Conservation (phyloP, 257 asterid species). For the Paulownia fortunei region DNA sequence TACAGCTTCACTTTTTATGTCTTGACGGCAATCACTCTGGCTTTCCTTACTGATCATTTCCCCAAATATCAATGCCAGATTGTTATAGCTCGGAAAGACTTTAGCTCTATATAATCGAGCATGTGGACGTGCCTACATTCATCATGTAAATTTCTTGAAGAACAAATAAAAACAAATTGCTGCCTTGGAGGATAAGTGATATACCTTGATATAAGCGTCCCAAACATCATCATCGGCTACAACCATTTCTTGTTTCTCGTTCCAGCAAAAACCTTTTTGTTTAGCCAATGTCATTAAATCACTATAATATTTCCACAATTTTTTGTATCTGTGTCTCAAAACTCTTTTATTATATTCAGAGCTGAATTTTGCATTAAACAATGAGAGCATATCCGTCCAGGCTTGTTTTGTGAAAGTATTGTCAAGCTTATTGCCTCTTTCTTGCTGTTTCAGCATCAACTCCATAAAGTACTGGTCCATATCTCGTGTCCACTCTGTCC, state of each 20-base stretch:
- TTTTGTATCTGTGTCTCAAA: conserved; percentile 46
- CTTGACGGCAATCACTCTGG: conserved; percentile 33
- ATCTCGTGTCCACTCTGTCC: conserved; percentile 47
- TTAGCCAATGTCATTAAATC: conserved; percentile 37
- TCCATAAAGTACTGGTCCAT: conserved; percentile 51
- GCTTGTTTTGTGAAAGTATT: conserved; percentile 52
- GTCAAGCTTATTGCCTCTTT: conserved; percentile 44
- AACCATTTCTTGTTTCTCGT: conserved; percentile 46
- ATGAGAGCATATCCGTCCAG: conserved; percentile 47
- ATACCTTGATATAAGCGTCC: conserved; percentile 53
- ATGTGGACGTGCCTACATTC: conserved; percentile 44
- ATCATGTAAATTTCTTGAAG: conserved; percentile 19
- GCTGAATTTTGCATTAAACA: conserved; percentile 47
- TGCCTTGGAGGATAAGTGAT: conserved; percentile 17
- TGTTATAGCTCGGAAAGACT: conserved; percentile 37
- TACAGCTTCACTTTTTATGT: conserved; percentile 26
- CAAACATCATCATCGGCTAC: conserved; percentile 46
- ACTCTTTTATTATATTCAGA: conserved; percentile 42
- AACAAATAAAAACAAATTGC: conserved; percentile 23
- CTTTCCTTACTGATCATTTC: conserved; percentile 30
- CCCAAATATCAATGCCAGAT: conserved; percentile 41
- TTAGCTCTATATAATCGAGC: conserved; percentile 47
- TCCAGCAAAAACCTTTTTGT: conserved; percentile 53
- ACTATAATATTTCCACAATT: conserved; percentile 40
- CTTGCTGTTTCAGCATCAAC: conserved; percentile 45